A percentile compares a stretch with the other conserved stretches of the same genome.
phyloP scores from a whole-genome alignment of 2,329 filamentous ascomycete genomes.

The Domatiomyces globalis region DNA sequence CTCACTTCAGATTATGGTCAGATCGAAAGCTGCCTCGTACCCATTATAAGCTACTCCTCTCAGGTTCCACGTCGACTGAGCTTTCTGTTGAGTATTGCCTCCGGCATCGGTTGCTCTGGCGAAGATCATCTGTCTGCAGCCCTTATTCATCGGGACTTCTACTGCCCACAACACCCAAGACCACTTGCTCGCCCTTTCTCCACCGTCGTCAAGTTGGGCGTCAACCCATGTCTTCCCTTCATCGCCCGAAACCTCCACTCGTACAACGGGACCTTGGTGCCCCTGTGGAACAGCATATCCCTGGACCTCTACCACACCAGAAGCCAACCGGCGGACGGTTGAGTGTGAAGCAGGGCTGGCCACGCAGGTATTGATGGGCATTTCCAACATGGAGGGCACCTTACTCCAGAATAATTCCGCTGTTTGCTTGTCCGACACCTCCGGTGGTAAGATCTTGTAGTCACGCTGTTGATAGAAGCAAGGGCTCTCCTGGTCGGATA shows the following conservation, averaged over 20 bases:
- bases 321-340: slow-evolving; percentile 28
- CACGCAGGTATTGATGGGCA: slow-evolving; percentile 44
- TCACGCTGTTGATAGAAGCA: slow-evolving; percentile 46
- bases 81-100: slow-evolving; percentile 37
- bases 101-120: slow-evolving; percentile 41
- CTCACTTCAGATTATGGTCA: slow-evolving; percentile 28
- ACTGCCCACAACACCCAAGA: slow-evolving; percentile 44
- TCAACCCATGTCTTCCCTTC: slow-evolving; percentile 37
- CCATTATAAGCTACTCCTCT: slow-evolving; percentile 48
- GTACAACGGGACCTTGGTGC: slow-evolving; percentile 37
- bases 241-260: slow-evolving; percentile 40
- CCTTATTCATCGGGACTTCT: slow-evolving; percentile 28
- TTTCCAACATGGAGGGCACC: slow-evolving; percentile 39
- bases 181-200: slow-evolving; percentile 31
- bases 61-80: slow-evolving; percentile 41
- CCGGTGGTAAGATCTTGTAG: slow-evolving; percentile 45
- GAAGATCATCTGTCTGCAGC: slow-evolving; percentile 32
- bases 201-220: slow-evolving; percentile 26
- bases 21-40: slow-evolving; percentile 39
- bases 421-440: slow-evolving; percentile 34
- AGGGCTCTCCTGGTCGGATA: slow-evolving; percentile 36
- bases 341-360: slow-evolving; percentile 33
- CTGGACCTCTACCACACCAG: slow-evolving; percentile 33
- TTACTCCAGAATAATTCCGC: slow-evolving; percentile 40
- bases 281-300: slow-evolving; percentile 45